Evolutionary conservation across 163 green algal species (phyloP).

Genomic region (Coccomyxa subellipsoidea): DNA sequence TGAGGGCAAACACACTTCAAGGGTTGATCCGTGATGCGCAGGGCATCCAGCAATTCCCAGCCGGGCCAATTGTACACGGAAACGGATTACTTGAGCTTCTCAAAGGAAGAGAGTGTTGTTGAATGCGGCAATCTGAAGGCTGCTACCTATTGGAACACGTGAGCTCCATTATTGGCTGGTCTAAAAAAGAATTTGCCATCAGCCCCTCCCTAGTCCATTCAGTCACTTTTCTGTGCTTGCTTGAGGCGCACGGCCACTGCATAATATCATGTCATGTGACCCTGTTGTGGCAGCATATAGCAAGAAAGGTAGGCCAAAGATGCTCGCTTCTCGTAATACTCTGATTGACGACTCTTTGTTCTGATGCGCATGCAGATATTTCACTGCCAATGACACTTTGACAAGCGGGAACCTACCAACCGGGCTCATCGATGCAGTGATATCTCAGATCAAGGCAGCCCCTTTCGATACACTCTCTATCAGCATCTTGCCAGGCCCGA

Average conservation of each 20-base stretch:
- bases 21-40: background rate
- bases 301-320: too few relatives aligned
- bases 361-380: background rate
- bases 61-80: background rate
- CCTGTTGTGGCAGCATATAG: too few relatives aligned
- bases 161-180: too few relatives aligned
- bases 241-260: too few relatives aligned
- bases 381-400: background rate
- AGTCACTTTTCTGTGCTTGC: too few relatives aligned
- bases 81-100: background rate
- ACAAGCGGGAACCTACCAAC: background rate
- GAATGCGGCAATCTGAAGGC: background rate
- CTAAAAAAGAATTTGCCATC: too few relatives aligned
- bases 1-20: too few relatives aligned
- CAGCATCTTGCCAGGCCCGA: background rate
- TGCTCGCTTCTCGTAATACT: too few relatives aligned
- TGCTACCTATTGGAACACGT: conserved; percentile 16
- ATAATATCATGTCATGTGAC: too few relatives aligned
- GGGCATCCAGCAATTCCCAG: background rate
- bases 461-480: background rate
- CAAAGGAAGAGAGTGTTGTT: background rate
- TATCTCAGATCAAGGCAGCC: background rate
- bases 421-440: background rate
- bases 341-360: too few relatives aligned
- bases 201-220: too few relatives aligned